These are phyloP conservation scores for Pythium utonaiense DNA, from an alignment of 352 stramenopile genomes.

Conservation along the genomic window DNA sequence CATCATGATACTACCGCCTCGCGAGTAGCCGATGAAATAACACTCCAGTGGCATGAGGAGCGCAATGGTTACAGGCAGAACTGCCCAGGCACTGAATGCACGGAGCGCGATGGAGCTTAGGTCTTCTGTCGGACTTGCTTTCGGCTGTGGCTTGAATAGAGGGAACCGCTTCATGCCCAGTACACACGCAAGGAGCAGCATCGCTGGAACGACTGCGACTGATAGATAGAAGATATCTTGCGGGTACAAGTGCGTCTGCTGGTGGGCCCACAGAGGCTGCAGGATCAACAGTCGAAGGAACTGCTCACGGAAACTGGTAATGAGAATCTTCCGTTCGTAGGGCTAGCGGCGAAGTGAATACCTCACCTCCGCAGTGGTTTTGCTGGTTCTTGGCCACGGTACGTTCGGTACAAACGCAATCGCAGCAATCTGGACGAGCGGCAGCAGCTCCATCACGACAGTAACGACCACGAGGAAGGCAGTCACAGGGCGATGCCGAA, in stretches of 20 bases:
- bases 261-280: slow-evolving; percentile 47
- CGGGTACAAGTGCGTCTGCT: slow-evolving; percentile 32
- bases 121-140: slow-evolving; percentile 39
- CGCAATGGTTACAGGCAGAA: slow-evolving; percentile 43
- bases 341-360: background rate
- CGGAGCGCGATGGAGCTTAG: slow-evolving; percentile 43
- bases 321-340: no score
- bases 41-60: slow-evolving; percentile 58
- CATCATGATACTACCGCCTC: slow-evolving; percentile 11
- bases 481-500: slow-evolving; percentile 22
- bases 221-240: slow-evolving; percentile 37
- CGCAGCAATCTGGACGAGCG: slow-evolving; percentile 41
- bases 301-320: slow-evolving; percentile 9
- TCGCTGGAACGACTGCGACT: slow-evolving; percentile 33
- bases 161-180: slow-evolving; percentile 50
- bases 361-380: slow-evolving; percentile 28
- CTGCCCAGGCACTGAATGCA: slow-evolving; percentile 51
- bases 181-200: slow-evolving; percentile 28
- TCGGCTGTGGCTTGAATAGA: slow-evolving; percentile 62
- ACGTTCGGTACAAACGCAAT: slow-evolving; percentile 51
- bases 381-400: slow-evolving; percentile 39
- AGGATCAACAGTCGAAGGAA: slow-evolving; percentile 37
- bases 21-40: slow-evolving; percentile 40
- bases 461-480: slow-evolving; percentile 32
- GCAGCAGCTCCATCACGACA: slow-evolving; percentile 39